phyloP scores from a whole-genome alignment of 345 rosid species.

The Punica granatum region DNA sequence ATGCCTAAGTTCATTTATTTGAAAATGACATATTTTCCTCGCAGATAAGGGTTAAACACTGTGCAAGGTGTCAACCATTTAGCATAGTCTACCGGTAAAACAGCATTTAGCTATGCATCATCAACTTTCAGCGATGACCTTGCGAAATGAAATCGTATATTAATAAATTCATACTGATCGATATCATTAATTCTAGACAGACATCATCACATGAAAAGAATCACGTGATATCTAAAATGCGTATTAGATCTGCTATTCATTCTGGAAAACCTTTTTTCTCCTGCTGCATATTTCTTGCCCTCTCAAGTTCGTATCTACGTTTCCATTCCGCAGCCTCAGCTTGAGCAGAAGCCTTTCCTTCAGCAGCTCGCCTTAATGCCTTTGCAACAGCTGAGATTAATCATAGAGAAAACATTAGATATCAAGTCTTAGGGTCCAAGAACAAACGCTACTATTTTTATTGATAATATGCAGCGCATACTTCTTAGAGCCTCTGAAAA shows the following conservation, averaged over 20 bases:
- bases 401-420: background rate
- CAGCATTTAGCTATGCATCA: background rate
- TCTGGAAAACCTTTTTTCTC: conserved; percentile 52
- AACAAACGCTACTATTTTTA: background rate
- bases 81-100: too few relatives aligned
- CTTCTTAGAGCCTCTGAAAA: conserved; percentile 95
- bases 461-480: conserved; percentile 18
- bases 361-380: conserved; percentile 87
- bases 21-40: too few relatives aligned
- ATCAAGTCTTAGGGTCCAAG: background rate
- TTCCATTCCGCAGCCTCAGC: conserved; percentile 99
- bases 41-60: too few relatives aligned
- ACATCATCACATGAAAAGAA: background rate
- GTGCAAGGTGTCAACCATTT: too few relatives aligned
- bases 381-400: conserved; percentile 87
- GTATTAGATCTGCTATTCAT: background rate
- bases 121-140: background rate
- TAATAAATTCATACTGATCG: background rate
- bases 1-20: too few relatives aligned
- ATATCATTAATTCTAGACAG: background rate
- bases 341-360: conserved; percentile 95
- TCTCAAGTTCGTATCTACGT: conserved; percentile 84
- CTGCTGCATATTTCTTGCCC: conserved; percentile 38
- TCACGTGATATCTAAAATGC: background rate
- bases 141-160: background rate